Evolutionary conservation across 2,329 filamentous ascomycete genomes (phyloP), one percentile per base, ranked within the genome.

Genomic region (Ceratocystis ficicola): DNA sequence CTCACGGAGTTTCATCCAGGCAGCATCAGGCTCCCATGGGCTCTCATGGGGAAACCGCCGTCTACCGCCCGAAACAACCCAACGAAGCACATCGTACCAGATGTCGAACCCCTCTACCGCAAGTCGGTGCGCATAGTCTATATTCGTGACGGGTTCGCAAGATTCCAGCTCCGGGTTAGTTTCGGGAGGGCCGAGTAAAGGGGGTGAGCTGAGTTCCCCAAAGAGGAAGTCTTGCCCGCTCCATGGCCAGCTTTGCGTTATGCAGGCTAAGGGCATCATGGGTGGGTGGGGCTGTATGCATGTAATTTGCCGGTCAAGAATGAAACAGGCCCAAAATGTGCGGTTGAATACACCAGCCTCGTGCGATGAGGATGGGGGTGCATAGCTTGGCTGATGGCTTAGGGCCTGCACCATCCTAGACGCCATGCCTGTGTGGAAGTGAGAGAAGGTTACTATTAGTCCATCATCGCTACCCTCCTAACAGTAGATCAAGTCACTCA

Each of bases 261-360:
- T 75, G 10, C 75, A 73, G 0, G 70, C 69, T 68, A 76, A 72
- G 3, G 73, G 73, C 0, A 76, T 71, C 71, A 76, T 74, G 3
- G 73, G 74, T 0, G 74, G 74, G 6, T 75, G 75, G 28, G 76
- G 76, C 0, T 74, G 77, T 0, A 76, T 76, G 1, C 76, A 78
- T 46, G 76, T 76, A 46, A 79, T 73, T 63, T 77, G 74, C 8
- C 77, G 75, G 66, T 78, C 77, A 72, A 79, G 75, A 36, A 79
- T 74, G 64, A 78, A 78, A 68, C 77, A 79, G 0, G 74, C 74
- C 77, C 77, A 79, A 55, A 77, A 78, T 0, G 77, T 77, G 25
- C 67, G 67, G 48, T 67, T 67, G 17, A 65, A 62, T 22, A 67
- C 12, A 2, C 41, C 63, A 6, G 63, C 59, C 8, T 65, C 30